Conservation (phyloP, 139 green algal genomes). For the Chlorella sp. region DNA sequence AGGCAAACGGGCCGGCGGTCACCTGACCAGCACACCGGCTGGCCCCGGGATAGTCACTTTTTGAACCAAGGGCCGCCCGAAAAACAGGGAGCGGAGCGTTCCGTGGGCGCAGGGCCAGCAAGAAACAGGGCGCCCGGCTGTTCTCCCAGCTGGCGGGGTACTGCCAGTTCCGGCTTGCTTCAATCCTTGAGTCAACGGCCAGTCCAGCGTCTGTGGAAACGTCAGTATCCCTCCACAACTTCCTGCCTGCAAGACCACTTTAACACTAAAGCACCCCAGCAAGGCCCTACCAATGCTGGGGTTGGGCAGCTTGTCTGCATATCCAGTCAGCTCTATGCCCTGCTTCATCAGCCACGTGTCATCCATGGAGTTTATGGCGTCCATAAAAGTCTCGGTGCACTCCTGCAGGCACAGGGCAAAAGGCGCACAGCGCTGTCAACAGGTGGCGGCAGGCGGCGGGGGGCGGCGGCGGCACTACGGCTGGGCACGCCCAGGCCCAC, state of each 20-base stretch:
- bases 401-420: not conserved
- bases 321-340: conserved; percentile 14
- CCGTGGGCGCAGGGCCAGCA: too few species aligned
- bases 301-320: conserved; percentile 41
- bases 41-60: too few species aligned
- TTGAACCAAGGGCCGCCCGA: too few species aligned
- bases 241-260: not conserved
- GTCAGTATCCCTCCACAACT: not conserved
- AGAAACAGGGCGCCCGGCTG: too few species aligned
- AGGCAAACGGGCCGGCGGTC: too few species aligned
- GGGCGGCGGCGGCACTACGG: not conserved
- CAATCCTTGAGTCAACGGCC: not conserved
- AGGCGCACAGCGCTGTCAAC: not conserved
- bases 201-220: not conserved
- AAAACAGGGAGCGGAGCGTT: too few species aligned
- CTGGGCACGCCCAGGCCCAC: too few species aligned
- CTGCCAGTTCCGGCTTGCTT: too few species aligned
- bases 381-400: conserved; percentile 25
- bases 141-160: too few species aligned
- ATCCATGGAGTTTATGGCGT: conserved; percentile 16
- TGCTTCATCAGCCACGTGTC: conserved; percentile 11
- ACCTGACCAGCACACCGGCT: too few species aligned
- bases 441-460: too few species aligned
- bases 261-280: not conserved
- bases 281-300: not conserved